Base-by-base conservation (phyloP, 2,329 filamentous ascomycete genomes). In the Neonectria magnoliae region DNA sequence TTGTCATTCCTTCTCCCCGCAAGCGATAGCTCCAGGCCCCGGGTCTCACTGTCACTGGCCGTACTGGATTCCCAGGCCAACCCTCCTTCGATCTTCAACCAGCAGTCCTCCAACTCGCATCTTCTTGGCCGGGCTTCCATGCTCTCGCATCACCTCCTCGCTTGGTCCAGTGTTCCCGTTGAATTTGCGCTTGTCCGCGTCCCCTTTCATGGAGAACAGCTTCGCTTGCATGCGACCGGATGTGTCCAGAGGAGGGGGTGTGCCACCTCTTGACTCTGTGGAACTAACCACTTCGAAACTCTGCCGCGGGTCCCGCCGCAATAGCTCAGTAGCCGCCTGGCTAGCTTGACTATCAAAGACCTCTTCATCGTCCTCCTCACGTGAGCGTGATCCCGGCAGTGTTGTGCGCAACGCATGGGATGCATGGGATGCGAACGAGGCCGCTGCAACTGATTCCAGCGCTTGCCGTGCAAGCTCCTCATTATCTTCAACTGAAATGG, bases 301-400 rank as follows among this genome's bases (percentile, higher is more conserved):
- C 73, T 84, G 81, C 10, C 83, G 80, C 1, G 85, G 79, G 55
- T 88, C 84, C 41, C 88, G 85, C 16, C 91, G 90, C 67, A 93
- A 84, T 88, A 95, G 89, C 69, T 89, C 90, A 2, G 90, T 90
- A 2, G 93, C 93, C 48, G 89, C 88, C 68, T 92, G 91, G 73
- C 91, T 94, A 9, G 93, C 93, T 73, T 93, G 91, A 62, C 91
- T 93, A 72, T 91, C 91, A 36, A 84, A 86, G 0, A 94, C 80
- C 47, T 92, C 84, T 14, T 81, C 81, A 2, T 80, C 81, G 9
- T 80, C 79, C 20, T 75, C 73, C 7, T 59, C 66, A 48, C 51
- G 70, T 11, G 66, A 68, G 18, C 56, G 67, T n/a, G 71, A 76
- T 1, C 75, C 73, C 2, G 67, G 69, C 5, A 77, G 76, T 13